Percentiles rank a stretch among this genome's conserved stretches.
phyloP scores from a whole-genome alignment of 225 moss, liverwort and hornwort species.

The Anthoceros angustus region DNA sequence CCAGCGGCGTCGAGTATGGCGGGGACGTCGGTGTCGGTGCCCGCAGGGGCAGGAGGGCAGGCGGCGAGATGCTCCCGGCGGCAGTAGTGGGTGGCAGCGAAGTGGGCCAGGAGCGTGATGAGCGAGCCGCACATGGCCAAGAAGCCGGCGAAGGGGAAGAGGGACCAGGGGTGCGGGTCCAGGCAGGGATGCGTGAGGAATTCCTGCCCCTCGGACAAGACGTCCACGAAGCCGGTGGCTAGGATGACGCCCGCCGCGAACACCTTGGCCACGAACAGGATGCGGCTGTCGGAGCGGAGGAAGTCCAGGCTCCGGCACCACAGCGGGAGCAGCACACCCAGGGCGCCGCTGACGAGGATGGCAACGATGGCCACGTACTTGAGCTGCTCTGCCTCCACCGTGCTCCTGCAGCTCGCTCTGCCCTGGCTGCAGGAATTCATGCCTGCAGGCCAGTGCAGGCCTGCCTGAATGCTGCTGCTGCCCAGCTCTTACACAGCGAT shows the following conservation, averaged over 20 bases:
- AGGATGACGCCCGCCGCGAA: slow-evolving; percentile 70
- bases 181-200: slow-evolving; percentile 38
- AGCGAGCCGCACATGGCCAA: slow-evolving; percentile 64
- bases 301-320: slow-evolving; percentile 22
- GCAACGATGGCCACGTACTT: slow-evolving; percentile 35
- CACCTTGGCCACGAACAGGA: slow-evolving; percentile 31
- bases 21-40: not conserved
- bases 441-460: no score
- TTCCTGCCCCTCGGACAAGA: slow-evolving; percentile 52
- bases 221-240: slow-evolving; percentile 74
- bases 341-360: slow-evolving; percentile 32
- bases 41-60: not conserved
- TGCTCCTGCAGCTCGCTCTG: slow-evolving; percentile 14
- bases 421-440: not conserved
- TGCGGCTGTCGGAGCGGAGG: slow-evolving; percentile 24
- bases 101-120: slow-evolving; percentile 44
- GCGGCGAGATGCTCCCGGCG: slow-evolving; percentile 14
- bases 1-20: not conserved
- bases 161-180: slow-evolving; percentile 34
- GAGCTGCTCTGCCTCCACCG: slow-evolving; percentile 23
- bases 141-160: slow-evolving; percentile 49
- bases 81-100: slow-evolving; percentile 62
- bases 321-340: slow-evolving; percentile 48
- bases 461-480: no score
- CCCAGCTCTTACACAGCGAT: no score